Percentiles rank a stretch among this genome's conserved stretches.
These are phyloP conservation scores for Lentinula lateritia DNA, from an alignment of 768 basidiomycete genomes.

Conservation along the genomic window DNA sequence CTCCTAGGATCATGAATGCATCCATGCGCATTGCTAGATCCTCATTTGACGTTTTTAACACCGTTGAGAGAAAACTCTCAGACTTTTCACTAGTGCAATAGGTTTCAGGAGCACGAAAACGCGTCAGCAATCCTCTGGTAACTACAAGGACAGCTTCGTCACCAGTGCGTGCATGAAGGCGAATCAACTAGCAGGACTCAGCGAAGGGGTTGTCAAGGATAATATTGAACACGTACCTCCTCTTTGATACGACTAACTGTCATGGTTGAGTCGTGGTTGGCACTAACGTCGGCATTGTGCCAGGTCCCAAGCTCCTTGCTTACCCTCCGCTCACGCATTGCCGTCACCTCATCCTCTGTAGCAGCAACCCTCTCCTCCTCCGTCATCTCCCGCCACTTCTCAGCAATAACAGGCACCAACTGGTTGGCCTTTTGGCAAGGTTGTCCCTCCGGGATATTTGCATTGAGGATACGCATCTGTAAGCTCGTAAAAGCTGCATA, in stretches of 20 bases:
- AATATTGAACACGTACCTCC: slow-evolving; percentile 1
- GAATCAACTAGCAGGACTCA: neutral
- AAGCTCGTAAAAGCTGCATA: slow-evolving; percentile 6
- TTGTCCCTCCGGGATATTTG: slow-evolving; percentile 3
- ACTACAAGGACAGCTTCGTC: slow-evolving; percentile 3
- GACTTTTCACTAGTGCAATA: neutral
- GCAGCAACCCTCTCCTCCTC: slow-evolving; percentile 1
- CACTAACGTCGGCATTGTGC: neutral
- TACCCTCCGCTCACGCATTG: neutral
- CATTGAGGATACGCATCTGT: neutral
- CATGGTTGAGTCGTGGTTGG: slow-evolving; percentile 4
- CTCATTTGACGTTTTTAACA: neutral
- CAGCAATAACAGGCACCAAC: neutral
- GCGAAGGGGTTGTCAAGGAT: neutral
- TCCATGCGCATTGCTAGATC: slow-evolving; percentile 8
- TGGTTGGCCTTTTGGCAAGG: neutral
- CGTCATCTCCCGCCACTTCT: slow-evolving; percentile 6
- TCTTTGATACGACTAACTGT: slow-evolving; percentile 3
- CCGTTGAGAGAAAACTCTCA: slow-evolving; percentile 3
- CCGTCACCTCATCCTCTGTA: neutral
- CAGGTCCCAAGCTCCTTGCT: slow-evolving; percentile 1
- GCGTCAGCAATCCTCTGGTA: neutral
- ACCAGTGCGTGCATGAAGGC: slow-evolving; percentile 7
- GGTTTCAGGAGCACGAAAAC: neutral
- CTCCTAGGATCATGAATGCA: slow-evolving; percentile 7